phyloP scores from a whole-genome alignment of 345 rosid genomes.

The Corchorus olitorius region DNA sequence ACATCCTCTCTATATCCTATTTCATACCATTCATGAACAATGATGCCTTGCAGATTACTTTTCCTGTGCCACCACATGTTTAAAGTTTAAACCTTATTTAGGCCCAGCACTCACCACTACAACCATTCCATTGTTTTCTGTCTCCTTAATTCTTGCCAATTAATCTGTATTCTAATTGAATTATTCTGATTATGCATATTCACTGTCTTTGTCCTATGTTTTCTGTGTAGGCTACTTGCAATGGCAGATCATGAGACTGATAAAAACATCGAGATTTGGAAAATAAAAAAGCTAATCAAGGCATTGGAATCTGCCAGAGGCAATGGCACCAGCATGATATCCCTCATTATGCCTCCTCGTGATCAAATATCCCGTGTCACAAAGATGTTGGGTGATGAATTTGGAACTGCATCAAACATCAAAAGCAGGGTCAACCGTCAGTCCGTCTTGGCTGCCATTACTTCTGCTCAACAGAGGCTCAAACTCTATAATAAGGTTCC shows the following conservation, averaged over 20 bases:
- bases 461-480: constrained; percentile 93
- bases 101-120: background rate
- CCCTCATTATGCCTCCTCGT: constrained; percentile 96
- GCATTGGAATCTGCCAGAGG: constrained; percentile 91
- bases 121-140: no score
- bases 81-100: background rate
- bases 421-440: constrained; percentile 92
- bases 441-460: constrained; percentile 87
- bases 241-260: constrained; percentile 73
- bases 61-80: background rate
- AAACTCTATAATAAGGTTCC: constrained; percentile 91
- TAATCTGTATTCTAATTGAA: background rate
- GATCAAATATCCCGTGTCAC: constrained; percentile 92
- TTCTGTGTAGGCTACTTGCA: background rate
- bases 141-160: no score
- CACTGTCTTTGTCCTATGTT: background rate
- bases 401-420: constrained; percentile 92
- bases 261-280: constrained; percentile 94
- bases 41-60: background rate
- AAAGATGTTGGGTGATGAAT: constrained; percentile 96
- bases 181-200: background rate
- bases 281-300: constrained; percentile 87
- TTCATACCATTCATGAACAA: background rate
- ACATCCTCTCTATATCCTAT: background rate
- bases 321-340: constrained; percentile 95